phyloP scores from a whole-genome alignment of 1,284 basidiomycete genomes.

The Melampsora americana region DNA sequence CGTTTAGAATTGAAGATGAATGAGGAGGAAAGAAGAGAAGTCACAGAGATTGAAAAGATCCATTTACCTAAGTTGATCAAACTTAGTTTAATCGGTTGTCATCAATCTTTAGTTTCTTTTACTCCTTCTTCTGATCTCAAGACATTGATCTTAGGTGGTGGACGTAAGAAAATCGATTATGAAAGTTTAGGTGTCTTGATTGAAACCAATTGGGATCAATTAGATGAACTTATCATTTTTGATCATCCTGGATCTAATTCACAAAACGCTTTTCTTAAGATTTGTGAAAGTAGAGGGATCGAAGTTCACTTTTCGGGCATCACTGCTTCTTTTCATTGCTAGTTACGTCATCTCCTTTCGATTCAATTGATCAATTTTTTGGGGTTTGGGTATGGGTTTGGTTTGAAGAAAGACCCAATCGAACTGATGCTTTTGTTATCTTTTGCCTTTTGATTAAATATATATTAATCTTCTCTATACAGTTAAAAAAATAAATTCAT shows the following conservation, averaged over 20 bases:
- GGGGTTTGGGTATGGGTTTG: too few relatives aligned
- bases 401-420: background rate
- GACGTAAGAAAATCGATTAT: background rate
- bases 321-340: background rate
- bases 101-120: background rate
- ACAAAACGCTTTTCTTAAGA: background rate
- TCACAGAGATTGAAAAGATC: background rate
- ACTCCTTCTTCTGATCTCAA: background rate
- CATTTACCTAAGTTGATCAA: background rate
- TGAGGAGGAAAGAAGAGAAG: background rate
- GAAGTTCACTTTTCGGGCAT: background rate
- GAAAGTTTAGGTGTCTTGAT: background rate
- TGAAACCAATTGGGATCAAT: constrained; percentile 2
- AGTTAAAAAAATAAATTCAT: background rate
- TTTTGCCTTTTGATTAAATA: background rate
- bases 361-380: background rate
- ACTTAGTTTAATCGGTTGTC: background rate
- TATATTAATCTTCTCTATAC: background rate
- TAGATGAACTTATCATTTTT: background rate
- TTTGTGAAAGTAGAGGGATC: background rate
- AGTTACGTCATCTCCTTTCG: constrained; percentile 4
- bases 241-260: background rate
- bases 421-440: background rate
- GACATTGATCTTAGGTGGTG: background rate
- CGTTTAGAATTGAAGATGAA: background rate